These are phyloP conservation scores for Metschnikowia vanudenii DNA, from an alignment of 805 yeast genomes.

Conservation along the genomic window DNA sequence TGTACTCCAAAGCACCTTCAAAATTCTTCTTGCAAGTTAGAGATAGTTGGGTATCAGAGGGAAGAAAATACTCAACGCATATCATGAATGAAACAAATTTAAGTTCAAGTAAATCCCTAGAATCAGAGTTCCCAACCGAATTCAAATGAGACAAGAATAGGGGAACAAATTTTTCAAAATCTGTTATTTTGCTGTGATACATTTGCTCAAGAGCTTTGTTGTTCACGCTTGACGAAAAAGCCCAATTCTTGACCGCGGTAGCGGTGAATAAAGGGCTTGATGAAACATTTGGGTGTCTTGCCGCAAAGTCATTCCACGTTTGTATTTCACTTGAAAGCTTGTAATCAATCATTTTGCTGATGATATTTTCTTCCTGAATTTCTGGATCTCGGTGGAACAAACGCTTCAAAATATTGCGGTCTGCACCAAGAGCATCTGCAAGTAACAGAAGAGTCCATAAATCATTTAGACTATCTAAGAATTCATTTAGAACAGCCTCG, in stretches of 20 bases:
- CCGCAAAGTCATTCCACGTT: slow-evolving; percentile 14
- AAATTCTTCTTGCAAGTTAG: slow-evolving; percentile 2
- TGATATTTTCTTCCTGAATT: neutral
- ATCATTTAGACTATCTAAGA: slow-evolving; percentile 15
- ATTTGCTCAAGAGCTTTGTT: slow-evolving; percentile 8
- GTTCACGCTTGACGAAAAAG: neutral
- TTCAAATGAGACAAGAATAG: slow-evolving; percentile 9
- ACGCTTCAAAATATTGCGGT: neutral
- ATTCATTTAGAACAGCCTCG: slow-evolving; percentile 11
- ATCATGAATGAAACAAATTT: slow-evolving; percentile 17
- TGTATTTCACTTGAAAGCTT: slow-evolving; percentile 11
- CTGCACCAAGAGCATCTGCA: slow-evolving; percentile 8
- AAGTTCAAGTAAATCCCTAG: slow-evolving; percentile 9
- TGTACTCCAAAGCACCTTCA: slow-evolving; percentile 10
- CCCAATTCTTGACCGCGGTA: neutral
- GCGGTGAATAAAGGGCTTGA: neutral
- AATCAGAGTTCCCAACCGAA: slow-evolving; percentile 2
- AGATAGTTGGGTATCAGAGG: slow-evolving; percentile 3
- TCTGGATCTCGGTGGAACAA: slow-evolving; percentile 12
- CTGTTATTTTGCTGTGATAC: slow-evolving; percentile 12
- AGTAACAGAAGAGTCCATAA: slow-evolving; percentile 18
- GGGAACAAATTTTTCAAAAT: slow-evolving; percentile 14
- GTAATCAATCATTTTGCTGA: neutral
- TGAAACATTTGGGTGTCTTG: slow-evolving; percentile 13
- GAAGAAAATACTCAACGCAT: slow-evolving; percentile 12